Evolutionary conservation across 208 protist species (phyloP), one percentile per base, ranked within the genome.

Genomic region (Leishmania guyanensis): DNA sequence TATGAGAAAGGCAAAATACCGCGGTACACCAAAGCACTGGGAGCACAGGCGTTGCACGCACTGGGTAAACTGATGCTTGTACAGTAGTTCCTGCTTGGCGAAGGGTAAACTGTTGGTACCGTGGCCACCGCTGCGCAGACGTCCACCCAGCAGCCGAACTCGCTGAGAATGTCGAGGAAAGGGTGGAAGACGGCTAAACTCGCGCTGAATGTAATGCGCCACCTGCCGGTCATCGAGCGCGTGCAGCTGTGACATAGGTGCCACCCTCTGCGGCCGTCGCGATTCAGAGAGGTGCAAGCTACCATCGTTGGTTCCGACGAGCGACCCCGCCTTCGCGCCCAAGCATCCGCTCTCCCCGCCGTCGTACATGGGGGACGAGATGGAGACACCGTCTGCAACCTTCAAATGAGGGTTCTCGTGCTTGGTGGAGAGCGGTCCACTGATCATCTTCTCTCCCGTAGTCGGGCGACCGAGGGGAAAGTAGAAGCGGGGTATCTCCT

Each of bases 401-500:
- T 92, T 94, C 71, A 94, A 70, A 68, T 95, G 90, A 58, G 93
- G 92, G 78, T 96, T 96, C 62, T 93, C 89, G 64, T 90, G 85
- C 46, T 86, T 91, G 43, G 70, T 86, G 29, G 80, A 85, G 8
- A 88, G 56, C 36, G 90, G 88, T 5, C 88, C 91, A 77, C 82
- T 87, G 66, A 97, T 83, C 33, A 89, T 60, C 60, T 86, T 82
- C 75, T 90, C 92, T 48, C 70, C 29, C 43, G 77, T 83, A 54
- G 78, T 87, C 22, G 86, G 88, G 33, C 79, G 43, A 0, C 95
- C 95, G 10, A 91, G 70, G 1, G 94, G 91, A 71, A 92, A 97
- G 86, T 97, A 98, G 80, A 98, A 98, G 33, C 87, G 92, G 5
- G 95, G 95, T 64, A 98, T 97, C 39, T 93, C 88, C 8, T 92